phyloP scores from a whole-genome alignment of 352 stramenopile genomes.

The Phytophthora citricola region DNA sequence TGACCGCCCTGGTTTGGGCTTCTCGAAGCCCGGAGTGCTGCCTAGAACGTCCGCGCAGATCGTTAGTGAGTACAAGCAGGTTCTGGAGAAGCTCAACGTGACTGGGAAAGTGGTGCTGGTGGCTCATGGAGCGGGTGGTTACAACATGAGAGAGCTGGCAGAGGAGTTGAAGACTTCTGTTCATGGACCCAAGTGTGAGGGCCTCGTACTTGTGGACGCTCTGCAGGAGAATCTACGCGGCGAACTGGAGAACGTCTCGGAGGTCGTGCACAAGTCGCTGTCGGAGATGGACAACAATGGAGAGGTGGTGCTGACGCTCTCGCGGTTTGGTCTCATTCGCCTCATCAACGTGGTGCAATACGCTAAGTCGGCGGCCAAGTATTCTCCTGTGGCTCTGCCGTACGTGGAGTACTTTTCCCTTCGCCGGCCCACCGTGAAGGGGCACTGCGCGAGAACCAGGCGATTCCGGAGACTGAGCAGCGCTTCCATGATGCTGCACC shows the following conservation, averaged over 20 bases:
- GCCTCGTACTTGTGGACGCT: slow-evolving; percentile 76
- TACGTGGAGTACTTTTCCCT: slow-evolving; percentile 74
- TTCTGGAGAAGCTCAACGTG: slow-evolving; percentile 67
- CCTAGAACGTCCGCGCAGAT: slow-evolving; percentile 71
- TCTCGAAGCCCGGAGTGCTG: slow-evolving; percentile 52
- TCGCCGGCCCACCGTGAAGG: slow-evolving; percentile 70
- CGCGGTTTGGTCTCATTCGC: slow-evolving; percentile 68
- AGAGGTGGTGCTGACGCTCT: slow-evolving; percentile 57
- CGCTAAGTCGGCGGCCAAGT: slow-evolving; percentile 63
- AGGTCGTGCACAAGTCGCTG: slow-evolving; percentile 58
- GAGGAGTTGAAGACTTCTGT: slow-evolving; percentile 42
- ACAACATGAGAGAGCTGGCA: slow-evolving; percentile 81
- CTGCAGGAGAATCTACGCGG: slow-evolving; percentile 69
- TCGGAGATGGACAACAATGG: slow-evolving; percentile 69
- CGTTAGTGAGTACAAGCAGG: slow-evolving; percentile 62
- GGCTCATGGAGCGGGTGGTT: slow-evolving; percentile 73
- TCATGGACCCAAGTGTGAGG: slow-evolving; percentile 45
- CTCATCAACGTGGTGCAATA: slow-evolving; percentile 73
- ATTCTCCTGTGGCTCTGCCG: slow-evolving; percentile 53
- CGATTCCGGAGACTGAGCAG: slow-evolving; percentile 67
- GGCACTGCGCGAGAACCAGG: slow-evolving; percentile 62
- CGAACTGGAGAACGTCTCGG: slow-evolving; percentile 72
- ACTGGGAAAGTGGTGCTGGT: slow-evolving; percentile 71
- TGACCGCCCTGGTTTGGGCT: slow-evolving; percentile 77
- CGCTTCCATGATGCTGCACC: slow-evolving; percentile 48